Conservation (phyloP, 345 rosid genomes). For the Fremontodendron californicum region DNA sequence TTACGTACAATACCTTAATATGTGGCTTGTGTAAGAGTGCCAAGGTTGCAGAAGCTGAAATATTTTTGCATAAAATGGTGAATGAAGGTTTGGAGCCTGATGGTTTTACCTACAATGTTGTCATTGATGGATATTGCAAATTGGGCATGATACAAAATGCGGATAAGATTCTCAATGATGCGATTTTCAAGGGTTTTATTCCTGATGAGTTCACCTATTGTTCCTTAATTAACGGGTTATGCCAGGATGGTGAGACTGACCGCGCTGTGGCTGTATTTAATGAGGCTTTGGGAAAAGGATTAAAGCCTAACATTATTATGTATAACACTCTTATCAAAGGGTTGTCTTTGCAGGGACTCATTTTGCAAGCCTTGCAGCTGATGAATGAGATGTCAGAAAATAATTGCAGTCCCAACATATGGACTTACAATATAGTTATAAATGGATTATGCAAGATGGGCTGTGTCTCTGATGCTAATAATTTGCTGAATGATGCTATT, state of each 20-base stretch:
- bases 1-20: slow-evolving; percentile 77
- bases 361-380: slow-evolving; percentile 65
- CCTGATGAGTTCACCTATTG: slow-evolving; percentile 76
- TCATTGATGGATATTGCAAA: slow-evolving; percentile 58
- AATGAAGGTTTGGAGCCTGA: slow-evolving; percentile 78
- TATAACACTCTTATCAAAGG: slow-evolving; percentile 77
- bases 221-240: slow-evolving; percentile 69
- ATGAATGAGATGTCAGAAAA: slow-evolving; percentile 63
- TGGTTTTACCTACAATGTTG: slow-evolving; percentile 38
- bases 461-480: slow-evolving; percentile 70
- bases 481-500: slow-evolving; percentile 59
- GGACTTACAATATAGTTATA: slow-evolving; percentile 76
- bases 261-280: slow-evolving; percentile 67
- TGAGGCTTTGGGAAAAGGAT: slow-evolving; percentile 53
- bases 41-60: slow-evolving; percentile 65
- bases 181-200: slow-evolving; percentile 70
- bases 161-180: slow-evolving; percentile 58
- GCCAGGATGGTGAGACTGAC: slow-evolving; percentile 57
- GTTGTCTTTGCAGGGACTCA: slow-evolving; percentile 69
- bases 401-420: slow-evolving; percentile 60
- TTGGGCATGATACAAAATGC: slow-evolving; percentile 63
- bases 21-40: slow-evolving; percentile 68
- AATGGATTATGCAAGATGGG: slow-evolving; percentile 94
- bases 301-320: slow-evolving; percentile 52
- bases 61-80: slow-evolving; percentile 72